phyloP scores from a whole-genome alignment of 148 eudicot genomes.

The Limonium bicolor region DNA sequence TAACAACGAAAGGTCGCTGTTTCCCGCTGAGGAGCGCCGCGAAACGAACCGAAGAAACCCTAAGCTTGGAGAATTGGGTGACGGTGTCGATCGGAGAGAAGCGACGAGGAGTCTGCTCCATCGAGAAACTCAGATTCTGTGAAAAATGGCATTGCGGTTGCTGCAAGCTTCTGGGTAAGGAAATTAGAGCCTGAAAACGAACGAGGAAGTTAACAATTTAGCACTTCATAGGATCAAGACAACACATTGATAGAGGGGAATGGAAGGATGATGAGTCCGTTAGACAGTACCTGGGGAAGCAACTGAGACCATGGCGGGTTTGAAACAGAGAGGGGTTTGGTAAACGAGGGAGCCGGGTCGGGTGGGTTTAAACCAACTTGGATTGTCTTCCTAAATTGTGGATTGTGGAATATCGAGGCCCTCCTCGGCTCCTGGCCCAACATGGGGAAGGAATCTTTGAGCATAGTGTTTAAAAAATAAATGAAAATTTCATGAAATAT shows the following conservation, averaged over 20 bases:
- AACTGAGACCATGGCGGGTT: conserved; percentile 26
- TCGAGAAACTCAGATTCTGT: conserved; percentile 26
- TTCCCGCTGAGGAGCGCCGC: conserved; percentile 11
- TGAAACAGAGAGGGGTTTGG: background rate
- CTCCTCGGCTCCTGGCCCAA: too few relatives aligned
- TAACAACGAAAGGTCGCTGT: conserved; percentile 21
- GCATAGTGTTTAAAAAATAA: too few relatives aligned
- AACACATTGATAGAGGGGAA: background rate
- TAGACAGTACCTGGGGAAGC: conserved; percentile 27
- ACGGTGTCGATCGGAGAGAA: conserved; percentile 13
- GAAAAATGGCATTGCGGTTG: conserved; percentile 17
- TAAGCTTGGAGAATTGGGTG: conserved; percentile 12
- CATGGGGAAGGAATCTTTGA: too few relatives aligned
- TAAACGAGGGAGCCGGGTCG: too few relatives aligned
- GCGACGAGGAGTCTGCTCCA: conserved; percentile 11
- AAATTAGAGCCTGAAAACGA: conserved; percentile 22
- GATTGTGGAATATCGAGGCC: too few relatives aligned
- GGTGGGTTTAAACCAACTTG: too few relatives aligned
- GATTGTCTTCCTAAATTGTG: too few relatives aligned
- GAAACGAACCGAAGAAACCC: conserved; percentile 10
- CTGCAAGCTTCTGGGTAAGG: conserved; percentile 18
- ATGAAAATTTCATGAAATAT: too few relatives aligned
- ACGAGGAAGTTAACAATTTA: background rate
- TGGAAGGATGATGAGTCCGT: too few relatives aligned
- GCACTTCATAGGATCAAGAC: background rate